Conservation (phyloP, 164 flowering plant genomes). For the Litsea cubeba region DNA sequence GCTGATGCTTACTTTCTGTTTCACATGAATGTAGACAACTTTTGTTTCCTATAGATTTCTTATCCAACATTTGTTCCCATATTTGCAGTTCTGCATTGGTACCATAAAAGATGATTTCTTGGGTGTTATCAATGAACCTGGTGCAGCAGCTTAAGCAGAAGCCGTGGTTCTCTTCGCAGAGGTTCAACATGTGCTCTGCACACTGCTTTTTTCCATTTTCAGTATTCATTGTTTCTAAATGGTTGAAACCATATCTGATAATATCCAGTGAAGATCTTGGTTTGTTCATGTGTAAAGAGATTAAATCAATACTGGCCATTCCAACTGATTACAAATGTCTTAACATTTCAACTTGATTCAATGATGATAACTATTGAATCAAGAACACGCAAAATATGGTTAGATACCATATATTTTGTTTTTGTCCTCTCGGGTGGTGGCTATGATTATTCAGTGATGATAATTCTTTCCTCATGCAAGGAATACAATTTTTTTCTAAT, state of each 20-base stretch:
- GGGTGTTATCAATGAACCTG: conserved; percentile 83
- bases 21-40: neutral
- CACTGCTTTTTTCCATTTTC: neutral
- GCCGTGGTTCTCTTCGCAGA: neutral
- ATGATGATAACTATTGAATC: too few relatives aligned
- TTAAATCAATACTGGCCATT: too few relatives aligned
- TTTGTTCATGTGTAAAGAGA: too few relatives aligned
- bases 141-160: conserved; percentile 27
- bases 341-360: too few relatives aligned
- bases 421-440: too few relatives aligned
- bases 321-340: too few relatives aligned
- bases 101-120: conserved; percentile 85
- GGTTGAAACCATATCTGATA: too few relatives aligned
- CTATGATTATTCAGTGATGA: too few relatives aligned
- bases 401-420: too few relatives aligned
- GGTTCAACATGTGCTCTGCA: neutral
- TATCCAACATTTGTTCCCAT: neutral
- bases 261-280: neutral
- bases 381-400: too few relatives aligned
- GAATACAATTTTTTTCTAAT: too few relatives aligned
- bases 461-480: too few relatives aligned
- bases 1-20: neutral
- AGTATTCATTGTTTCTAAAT: neutral
- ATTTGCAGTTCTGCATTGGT: conserved; percentile 79
- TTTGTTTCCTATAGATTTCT: neutral